These are phyloP conservation scores for Calocybe gangraenosa DNA, from an alignment of 768 basidiomycete genomes.

Conservation along the genomic window DNA sequence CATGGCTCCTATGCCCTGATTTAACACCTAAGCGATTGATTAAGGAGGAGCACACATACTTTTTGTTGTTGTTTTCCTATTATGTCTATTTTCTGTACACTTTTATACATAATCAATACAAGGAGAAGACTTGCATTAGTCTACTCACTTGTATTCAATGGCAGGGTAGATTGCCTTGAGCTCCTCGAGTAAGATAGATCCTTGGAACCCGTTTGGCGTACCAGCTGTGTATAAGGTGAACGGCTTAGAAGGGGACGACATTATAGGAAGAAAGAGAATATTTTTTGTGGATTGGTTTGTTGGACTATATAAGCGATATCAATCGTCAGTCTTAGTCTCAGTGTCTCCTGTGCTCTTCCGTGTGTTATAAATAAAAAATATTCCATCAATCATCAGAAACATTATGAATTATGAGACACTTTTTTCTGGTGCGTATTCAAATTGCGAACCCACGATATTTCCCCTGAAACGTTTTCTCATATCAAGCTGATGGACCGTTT, in stretches of 20 bases:
- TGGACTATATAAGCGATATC: neutral
- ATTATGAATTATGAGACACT: neutral
- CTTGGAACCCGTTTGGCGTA: slow-evolving; percentile 59
- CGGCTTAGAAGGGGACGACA: slow-evolving; percentile 32
- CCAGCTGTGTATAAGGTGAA: slow-evolving; percentile 46
- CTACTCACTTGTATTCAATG: slow-evolving; percentile 40
- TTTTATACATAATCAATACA: slow-evolving; percentile 15
- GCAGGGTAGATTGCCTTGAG: slow-evolving; percentile 49
- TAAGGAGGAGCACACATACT: slow-evolving; percentile 20
- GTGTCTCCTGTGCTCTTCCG: too few species aligned
- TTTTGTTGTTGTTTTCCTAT: slow-evolving; percentile 65
- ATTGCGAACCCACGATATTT: slow-evolving; percentile 56
- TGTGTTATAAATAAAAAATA: too few species aligned
- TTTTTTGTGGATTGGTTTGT: neutral
- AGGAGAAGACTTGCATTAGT: neutral
- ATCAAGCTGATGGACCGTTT: slow-evolving; percentile 54
- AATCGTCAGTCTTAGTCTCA: too few species aligned
- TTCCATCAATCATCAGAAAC: too few species aligned
- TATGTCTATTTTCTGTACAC: slow-evolving; percentile 52
- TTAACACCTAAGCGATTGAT: neutral
- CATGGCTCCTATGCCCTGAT: slow-evolving; percentile 42
- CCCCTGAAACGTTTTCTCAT: slow-evolving; percentile 84
- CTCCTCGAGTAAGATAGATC: slow-evolving; percentile 58
- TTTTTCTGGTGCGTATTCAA: slow-evolving; percentile 34
- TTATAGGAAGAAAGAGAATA: slow-evolving; percentile 29